Conservation (phyloP, 2,329 filamentous ascomycete species). For the Aspergillus hortae region DNA sequence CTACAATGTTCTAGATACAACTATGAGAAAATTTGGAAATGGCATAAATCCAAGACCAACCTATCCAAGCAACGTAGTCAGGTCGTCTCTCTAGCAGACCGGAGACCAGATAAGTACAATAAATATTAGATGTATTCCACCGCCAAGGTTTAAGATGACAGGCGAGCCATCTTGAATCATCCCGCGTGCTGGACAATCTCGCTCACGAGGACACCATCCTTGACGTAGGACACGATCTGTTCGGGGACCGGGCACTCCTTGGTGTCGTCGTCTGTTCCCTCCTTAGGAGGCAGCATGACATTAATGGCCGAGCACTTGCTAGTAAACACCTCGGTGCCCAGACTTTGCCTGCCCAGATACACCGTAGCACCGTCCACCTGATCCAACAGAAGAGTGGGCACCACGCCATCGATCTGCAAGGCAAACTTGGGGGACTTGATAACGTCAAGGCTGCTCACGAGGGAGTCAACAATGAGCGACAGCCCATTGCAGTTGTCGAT, state of each 20-base stretch:
- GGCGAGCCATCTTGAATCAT: constrained; percentile 40
- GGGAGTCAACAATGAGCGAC: constrained; percentile 81
- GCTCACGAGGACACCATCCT: constrained; percentile 73
- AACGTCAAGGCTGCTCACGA: constrained; percentile 88
- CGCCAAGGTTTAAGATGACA: neutral
- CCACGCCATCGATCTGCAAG: constrained; percentile 79
- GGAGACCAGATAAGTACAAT: neutral
- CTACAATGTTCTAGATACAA: neutral
- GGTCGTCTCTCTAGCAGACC: neutral
- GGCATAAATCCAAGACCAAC: neutral
- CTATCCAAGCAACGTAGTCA: neutral
- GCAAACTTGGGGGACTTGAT: constrained; percentile 95
- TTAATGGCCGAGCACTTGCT: constrained; percentile 88
- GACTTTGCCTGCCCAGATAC: constrained; percentile 78
- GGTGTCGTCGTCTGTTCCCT: constrained; percentile 70
- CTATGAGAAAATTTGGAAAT: neutral
- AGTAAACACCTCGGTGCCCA: constrained; percentile 76
- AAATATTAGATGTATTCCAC: neutral
- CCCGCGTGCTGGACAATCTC: constrained; percentile 96
- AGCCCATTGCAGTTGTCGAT: constrained; percentile 84
- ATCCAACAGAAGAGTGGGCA: constrained; percentile 87
- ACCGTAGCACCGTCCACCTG: constrained; percentile 87
- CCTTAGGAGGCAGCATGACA: constrained; percentile 71
- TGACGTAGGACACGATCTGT: constrained; percentile 80
- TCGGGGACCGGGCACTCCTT: constrained; percentile 83